phyloP scores from a whole-genome alignment of 768 basidiomycete species.

The Chalciporus pseudorubinellus region DNA sequence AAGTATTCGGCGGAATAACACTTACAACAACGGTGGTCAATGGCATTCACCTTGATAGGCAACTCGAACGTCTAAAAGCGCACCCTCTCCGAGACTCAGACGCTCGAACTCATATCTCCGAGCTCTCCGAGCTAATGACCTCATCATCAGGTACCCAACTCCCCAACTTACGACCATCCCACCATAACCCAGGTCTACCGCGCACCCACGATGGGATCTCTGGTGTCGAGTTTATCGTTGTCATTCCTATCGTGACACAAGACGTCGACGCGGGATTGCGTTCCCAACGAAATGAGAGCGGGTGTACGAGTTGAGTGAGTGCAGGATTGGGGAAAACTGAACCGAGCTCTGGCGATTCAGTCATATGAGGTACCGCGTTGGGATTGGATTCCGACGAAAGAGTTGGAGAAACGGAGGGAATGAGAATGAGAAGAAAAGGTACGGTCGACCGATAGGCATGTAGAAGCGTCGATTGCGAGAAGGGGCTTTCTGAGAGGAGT shows the following conservation, averaged over 20 bases:
- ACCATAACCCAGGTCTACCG: slow-evolving; percentile 45
- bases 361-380: slow-evolving; percentile 8
- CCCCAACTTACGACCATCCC: slow-evolving; percentile 18
- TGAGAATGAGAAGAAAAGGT: slow-evolving; percentile 76
- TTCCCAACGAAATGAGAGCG: slow-evolving; percentile 25
- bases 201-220: not conserved
- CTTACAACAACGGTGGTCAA: no score
- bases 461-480: slow-evolving; percentile 66
- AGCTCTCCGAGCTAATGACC: not conserved
- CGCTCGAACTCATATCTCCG: no score
- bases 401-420: slow-evolving; percentile 45
- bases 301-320: slow-evolving; percentile 17
- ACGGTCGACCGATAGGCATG: slow-evolving; percentile 72
- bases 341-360: not conserved
- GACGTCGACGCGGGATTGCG: slow-evolving; percentile 8
- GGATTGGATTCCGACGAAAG: not conserved
- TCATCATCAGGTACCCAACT: slow-evolving; percentile 20
- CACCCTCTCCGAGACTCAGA: no score
- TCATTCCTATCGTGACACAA: not conserved
- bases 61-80: no score
- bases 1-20: no score
- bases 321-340: slow-evolving; percentile 20
- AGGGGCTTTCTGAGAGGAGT: slow-evolving; percentile 77
- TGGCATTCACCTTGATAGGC: no score
- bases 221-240: not conserved